A percentile compares a stretch with the other conserved stretches of the same genome.
phyloP scores from a whole-genome alignment of 768 basidiomycete species.

The Leccinum subgranulosum region DNA sequence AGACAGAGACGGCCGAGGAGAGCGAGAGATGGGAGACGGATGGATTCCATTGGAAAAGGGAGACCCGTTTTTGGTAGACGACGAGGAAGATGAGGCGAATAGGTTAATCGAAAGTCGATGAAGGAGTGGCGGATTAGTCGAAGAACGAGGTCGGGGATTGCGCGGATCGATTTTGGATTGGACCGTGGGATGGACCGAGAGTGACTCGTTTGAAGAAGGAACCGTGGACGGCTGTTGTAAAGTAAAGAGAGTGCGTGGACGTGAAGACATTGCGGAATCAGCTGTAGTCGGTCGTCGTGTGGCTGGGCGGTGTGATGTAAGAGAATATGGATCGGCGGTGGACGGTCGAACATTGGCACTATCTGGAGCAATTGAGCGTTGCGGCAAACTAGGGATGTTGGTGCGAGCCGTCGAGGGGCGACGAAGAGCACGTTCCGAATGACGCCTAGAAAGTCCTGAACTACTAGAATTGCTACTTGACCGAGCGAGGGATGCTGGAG shows the following conservation, averaged over 20 bases:
- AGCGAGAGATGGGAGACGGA: constrained; percentile 31
- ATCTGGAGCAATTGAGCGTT: constrained; percentile 1
- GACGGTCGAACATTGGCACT: constrained; percentile 13
- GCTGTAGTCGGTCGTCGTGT: constrained; percentile 42
- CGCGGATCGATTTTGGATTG: constrained; percentile 27
- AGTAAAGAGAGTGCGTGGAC: constrained; percentile 30
- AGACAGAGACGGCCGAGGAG: constrained; percentile 44
- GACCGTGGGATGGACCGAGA: constrained; percentile 1
- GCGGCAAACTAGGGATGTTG: constrained; percentile 13
- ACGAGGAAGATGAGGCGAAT: constrained; percentile 47
- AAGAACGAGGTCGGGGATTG: constrained; percentile 43
- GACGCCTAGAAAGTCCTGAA: constrained; percentile 41
- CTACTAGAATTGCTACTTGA: constrained; percentile 20
- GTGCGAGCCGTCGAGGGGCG: constrained; percentile 8
- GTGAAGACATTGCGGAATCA: constrained; percentile 34
- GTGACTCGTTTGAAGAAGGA: constrained; percentile 9
- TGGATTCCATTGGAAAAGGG: constrained; percentile 7
- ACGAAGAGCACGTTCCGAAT: constrained; percentile 35
- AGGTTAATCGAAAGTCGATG: constrained; percentile 68
- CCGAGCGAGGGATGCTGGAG: constrained; percentile 13
- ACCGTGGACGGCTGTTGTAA: constrained; percentile 18
- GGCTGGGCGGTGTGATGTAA: constrained; percentile 14
- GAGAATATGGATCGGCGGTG: constrained; percentile 14
- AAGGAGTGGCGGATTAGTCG: constrained; percentile 68
- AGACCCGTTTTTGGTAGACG: constrained; percentile 19